Evolutionary conservation across 495 filamentous ascomycete genomes (phyloP).

Genomic region (Lasiosphaeria ovina): DNA sequence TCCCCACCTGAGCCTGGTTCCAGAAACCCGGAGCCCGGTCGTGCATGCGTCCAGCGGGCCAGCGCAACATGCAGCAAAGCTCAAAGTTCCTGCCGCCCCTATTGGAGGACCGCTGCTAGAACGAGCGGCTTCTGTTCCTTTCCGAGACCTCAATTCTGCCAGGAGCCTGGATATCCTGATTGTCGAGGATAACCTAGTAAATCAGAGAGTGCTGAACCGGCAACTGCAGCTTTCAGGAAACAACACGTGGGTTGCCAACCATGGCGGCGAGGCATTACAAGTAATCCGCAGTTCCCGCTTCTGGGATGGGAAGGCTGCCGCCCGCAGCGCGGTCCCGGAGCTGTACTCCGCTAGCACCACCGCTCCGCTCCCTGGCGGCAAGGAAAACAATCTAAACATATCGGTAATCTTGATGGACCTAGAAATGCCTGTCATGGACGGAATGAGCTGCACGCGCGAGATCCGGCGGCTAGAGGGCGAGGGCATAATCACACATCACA

Average conservation of each 20-base stretch:
- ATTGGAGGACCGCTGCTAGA: background rate
- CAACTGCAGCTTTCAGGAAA: slow-evolving; percentile 70
- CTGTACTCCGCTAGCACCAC: background rate
- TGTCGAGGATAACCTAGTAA: slow-evolving; percentile 84
- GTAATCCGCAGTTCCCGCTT: slow-evolving; percentile 46
- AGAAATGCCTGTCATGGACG: slow-evolving; percentile 89
- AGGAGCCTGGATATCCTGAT: slow-evolving; percentile 55
- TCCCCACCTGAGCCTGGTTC: slow-evolving; percentile 2
- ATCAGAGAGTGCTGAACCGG: slow-evolving; percentile 69
- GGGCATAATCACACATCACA: slow-evolving; percentile 53
- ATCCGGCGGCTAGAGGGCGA: slow-evolving; percentile 63
- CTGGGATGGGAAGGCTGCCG: slow-evolving; percentile 35
- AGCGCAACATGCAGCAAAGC: background rate
- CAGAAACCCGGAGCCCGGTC: slow-evolving; percentile 8
- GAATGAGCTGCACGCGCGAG: slow-evolving; percentile 65
- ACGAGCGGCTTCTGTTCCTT: background rate
- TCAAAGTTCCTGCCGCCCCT: background rate
- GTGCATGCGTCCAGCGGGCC: background rate
- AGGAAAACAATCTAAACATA: slow-evolving; percentile 36
- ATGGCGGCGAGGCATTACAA: slow-evolving; percentile 73
- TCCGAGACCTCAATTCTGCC: background rate
- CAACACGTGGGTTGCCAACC: slow-evolving; percentile 68
- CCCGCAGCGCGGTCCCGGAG: background rate
- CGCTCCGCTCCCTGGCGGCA: slow-evolving; percentile 1
- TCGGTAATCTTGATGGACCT: slow-evolving; percentile 78